Percentiles rank a stretch among this genome's conserved stretches.
These are phyloP conservation scores for Microcyclosporella mali DNA, from an alignment of 2,329 filamentous ascomycete species.

Conservation along the genomic window DNA sequence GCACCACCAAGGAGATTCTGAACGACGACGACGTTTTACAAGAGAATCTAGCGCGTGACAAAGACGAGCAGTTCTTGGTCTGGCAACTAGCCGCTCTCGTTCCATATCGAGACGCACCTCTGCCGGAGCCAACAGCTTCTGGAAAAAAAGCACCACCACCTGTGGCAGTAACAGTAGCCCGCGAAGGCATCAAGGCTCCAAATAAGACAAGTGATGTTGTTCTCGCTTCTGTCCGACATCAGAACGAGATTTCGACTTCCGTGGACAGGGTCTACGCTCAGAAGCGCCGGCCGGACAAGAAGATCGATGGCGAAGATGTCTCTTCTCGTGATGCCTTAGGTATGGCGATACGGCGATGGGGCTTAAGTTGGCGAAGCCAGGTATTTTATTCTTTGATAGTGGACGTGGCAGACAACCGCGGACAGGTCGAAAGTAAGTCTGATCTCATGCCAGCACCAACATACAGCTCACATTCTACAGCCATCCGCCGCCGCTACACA, in stretches of 20 bases:
- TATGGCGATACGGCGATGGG: conserved; percentile 69
- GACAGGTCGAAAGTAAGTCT: conserved; percentile 40
- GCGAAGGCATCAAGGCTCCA: conserved; percentile 72
- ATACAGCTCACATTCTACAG: conserved; percentile 22
- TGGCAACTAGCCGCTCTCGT: conserved; percentile 72
- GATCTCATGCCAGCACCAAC: conserved; percentile 7
- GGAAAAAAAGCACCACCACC: conserved; percentile 52
- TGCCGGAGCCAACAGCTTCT: conserved; percentile 33
- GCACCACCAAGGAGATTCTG: conserved; percentile 52
- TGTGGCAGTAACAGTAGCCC: conserved; percentile 57
- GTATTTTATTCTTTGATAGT: conserved; percentile 61
- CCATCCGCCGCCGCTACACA: conserved; percentile 47
- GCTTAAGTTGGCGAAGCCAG: conserved; percentile 65
- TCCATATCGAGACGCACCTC: conserved; percentile 60
- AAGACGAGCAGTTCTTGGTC: conserved; percentile 62
- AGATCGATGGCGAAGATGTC: conserved; percentile 38
- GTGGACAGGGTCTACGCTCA: conserved; percentile 50
- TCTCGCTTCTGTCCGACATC: conserved; percentile 57
- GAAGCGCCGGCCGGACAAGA: conserved; percentile 40
- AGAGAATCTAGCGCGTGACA: conserved; percentile 49
- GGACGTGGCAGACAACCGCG: conserved; percentile 47
- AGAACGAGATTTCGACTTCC: conserved; percentile 55
- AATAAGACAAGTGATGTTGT: conserved; percentile 69
- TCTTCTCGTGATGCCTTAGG: conserved; percentile 59
- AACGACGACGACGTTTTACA: conserved; percentile 28